Evolutionary conservation across 768 basidiomycete genomes (phyloP).

Genomic region (Mycena venus): DNA sequence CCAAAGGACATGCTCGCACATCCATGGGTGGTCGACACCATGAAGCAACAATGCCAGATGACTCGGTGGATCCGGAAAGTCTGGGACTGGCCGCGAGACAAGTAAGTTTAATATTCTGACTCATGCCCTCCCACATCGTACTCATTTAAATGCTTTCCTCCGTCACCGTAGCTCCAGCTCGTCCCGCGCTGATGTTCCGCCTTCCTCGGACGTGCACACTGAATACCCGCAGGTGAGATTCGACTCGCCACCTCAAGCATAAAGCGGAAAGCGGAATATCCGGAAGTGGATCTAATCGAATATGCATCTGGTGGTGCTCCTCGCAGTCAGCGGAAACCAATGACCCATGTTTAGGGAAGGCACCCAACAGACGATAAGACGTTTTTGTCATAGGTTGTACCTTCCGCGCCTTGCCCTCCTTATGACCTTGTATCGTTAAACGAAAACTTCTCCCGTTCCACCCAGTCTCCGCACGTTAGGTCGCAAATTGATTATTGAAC

Average conservation of each 20-base stretch:
- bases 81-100: slow-evolving; percentile 80
- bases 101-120: slow-evolving; percentile 46
- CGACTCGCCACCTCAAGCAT: not conserved
- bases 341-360: too few relatives aligned
- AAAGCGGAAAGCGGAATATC: too few relatives aligned
- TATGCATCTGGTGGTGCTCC: too few relatives aligned
- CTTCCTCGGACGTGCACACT: not conserved
- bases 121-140: not conserved
- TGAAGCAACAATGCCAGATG: slow-evolving; percentile 91
- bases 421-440: too few relatives aligned
- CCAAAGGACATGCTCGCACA: slow-evolving; percentile 88
- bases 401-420: too few relatives aligned
- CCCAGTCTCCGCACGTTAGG: too few relatives aligned
- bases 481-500: too few relatives aligned
- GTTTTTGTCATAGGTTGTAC: too few relatives aligned
- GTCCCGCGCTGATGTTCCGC: slow-evolving; percentile 19
- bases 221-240: not conserved
- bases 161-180: not conserved
- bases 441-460: too few relatives aligned
- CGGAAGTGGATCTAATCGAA: too few relatives aligned
- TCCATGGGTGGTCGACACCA: slow-evolving; percentile 83
- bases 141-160: not conserved
- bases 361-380: too few relatives aligned
- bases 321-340: too few relatives aligned
- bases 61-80: slow-evolving; percentile 89